Base-by-base conservation (phyloP, 257 asterid species). In the Datura wrightii region DNA sequence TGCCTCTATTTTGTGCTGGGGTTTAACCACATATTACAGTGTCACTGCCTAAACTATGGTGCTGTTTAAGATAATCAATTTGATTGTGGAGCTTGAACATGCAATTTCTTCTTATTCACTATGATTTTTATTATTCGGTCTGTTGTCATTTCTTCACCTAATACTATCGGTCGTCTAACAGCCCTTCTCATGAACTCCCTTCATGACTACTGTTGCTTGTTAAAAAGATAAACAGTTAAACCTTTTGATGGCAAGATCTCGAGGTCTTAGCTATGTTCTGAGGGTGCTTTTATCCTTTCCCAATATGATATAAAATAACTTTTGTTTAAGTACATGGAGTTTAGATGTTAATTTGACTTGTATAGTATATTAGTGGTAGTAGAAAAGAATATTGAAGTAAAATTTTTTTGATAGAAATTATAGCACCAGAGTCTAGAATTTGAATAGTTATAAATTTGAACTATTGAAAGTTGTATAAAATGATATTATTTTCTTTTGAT, bases 401-500 rank as follows among this genome's bases (percentile, higher is more conserved):
- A 19, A 10, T 59, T 19, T n/a, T n/a, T 58, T 58, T 58, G 65
- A 58, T 58, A 18, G 34, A 58, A 58, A 58, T 16, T n/a, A 58
- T 58, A 16, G 18, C 63, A 58, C 15, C 2, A 15, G 4, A 55
- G n/a, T 14, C 15, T 55, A 15, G 31, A 24, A 24, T 24, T 24
- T 24, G 31, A 24, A 24, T 24, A 24, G 34, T 59, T 59, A 19
- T n/a, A 37, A 8, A 19, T 8, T 19, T n/a, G 36, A n/a, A 19
- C 37, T 59, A 19, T 59, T 54, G 59, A 54, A 71, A 24, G 59
- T 46, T 46, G 80, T 52, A 46, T 42, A 71, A 71, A 70, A 70
- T 70, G 79, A 41, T 41, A 10, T 71, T 71, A 18, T 42, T 16
- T 39, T 69, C 53, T 39, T 39, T 39, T 37, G 3, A 67, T 16